Percentiles rank a stretch among this genome's conserved stretches.
These are phyloP conservation scores for Saccharomycopsis selenospora DNA, from an alignment of 805 yeast species.

Conservation along the genomic window DNA sequence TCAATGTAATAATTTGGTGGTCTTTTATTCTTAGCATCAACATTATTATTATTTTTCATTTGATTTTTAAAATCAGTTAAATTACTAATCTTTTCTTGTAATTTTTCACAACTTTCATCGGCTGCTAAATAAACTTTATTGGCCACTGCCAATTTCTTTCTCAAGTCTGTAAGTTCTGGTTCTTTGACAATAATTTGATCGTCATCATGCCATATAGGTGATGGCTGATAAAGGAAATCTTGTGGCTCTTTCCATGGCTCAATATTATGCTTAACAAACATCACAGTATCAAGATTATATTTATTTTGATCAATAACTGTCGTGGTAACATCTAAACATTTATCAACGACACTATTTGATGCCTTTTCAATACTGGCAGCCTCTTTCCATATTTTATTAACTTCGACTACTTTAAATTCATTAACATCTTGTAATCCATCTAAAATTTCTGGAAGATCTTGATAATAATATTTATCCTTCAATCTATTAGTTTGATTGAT, in stretches of 20 bases:
- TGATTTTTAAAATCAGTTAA: constrained; percentile 27
- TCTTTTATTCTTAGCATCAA: constrained; percentile 25
- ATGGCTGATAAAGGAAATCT: constrained; percentile 80
- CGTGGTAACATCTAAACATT: constrained; percentile 43
- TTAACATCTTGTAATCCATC: constrained; percentile 80
- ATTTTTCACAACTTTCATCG: constrained; percentile 23
- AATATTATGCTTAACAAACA: constrained; percentile 86
- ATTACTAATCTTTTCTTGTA: constrained; percentile 23
- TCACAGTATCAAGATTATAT: constrained; percentile 71
- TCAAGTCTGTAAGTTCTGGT: constrained; percentile 50
- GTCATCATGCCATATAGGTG: constrained; percentile 96
- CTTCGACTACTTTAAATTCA: constrained; percentile 64
- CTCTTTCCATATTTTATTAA: constrained; percentile 60
- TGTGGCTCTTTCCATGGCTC: constrained; percentile 75
- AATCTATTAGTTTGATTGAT: constrained; percentile 82
- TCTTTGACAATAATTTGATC: constrained; percentile 59
- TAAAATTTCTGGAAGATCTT: constrained; percentile 84
- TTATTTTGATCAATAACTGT: constrained; percentile 58
- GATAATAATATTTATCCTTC: constrained; percentile 88
- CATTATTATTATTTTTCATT: constrained; percentile 43
- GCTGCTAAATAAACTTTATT: constrained; percentile 27
- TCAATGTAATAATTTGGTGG: constrained; percentile 29
- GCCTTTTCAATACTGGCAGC: constrained; percentile 58
- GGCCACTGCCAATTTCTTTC: constrained; percentile 40
- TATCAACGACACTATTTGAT: constrained; percentile 36